Evolutionary conservation across 169 alveolate genomes (phyloP), one percentile per base, ranked within the genome.

Genomic region (Miamiensis avidus): DNA sequence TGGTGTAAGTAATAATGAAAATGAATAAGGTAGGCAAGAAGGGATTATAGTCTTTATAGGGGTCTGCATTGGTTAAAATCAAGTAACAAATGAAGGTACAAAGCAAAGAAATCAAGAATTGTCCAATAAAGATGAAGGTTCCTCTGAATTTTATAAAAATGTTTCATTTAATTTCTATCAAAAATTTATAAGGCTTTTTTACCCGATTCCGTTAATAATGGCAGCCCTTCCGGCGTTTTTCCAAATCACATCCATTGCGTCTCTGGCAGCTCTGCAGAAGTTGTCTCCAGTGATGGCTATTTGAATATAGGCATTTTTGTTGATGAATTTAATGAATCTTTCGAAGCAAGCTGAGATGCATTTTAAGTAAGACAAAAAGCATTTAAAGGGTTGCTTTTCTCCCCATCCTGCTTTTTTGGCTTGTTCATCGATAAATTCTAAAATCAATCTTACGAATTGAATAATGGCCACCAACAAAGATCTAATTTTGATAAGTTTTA

Each of bases 281-380:
- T 87, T 94, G 65, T 94, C 93, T 29, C 97, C 96, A 65, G 93
- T 90, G 34, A 96, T 75, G 0, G 98, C 99, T 0, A 96, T 93
- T 93, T 95, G 95, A 75, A 96, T 96, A 91, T 95, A 96, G 30
- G 98, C 99, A 75, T 96, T 94, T 84, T 91, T 96, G 88, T 96
- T 95, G 49, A 97, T 87, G 85, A 88, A 96, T 89, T 95, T 93
- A 29, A 97, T 93, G 83, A 94, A 92, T 91, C 94, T 90, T 82
- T 94, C 97, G 31, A 95, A 91, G 88, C 98, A 96, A 34, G 85
- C 93, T 30, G 96, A 90, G 82, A 88, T 91, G 83, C 97, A 97
- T 81, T 91, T 82, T 6, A 93, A 49, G 84, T 95, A 90, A 49
- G 94, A 90, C n/a, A 92, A 77, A 0, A 91, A 16, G 69, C 93